phyloP scores from a whole-genome alignment of 148 eudicot species.

The Arbutus unedo region DNA sequence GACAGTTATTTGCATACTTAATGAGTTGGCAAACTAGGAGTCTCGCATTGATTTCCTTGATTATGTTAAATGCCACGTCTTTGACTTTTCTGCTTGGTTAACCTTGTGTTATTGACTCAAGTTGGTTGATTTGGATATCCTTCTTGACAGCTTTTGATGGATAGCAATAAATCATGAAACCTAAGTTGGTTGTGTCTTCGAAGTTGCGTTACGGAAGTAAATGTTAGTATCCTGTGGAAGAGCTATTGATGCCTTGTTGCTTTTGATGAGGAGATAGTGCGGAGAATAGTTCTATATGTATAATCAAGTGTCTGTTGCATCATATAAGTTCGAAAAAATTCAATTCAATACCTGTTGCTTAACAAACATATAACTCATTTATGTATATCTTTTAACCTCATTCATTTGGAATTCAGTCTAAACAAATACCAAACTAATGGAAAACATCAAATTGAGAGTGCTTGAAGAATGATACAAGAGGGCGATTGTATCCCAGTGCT shows the following conservation, averaged over 20 bases:
- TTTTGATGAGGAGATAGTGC: background rate
- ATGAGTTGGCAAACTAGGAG: background rate
- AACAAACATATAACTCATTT: background rate
- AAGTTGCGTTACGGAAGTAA: background rate
- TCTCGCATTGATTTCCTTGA: background rate
- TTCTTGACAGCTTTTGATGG: background rate
- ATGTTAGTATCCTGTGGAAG: background rate
- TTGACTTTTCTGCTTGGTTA: background rate
- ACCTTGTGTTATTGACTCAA: background rate
- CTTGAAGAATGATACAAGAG: background rate
- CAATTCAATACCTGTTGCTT: background rate
- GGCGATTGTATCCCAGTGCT: background rate
- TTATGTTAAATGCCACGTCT: background rate
- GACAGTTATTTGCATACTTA: background rate
- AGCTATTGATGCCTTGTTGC: background rate
- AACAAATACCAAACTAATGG: background rate
- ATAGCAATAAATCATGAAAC: background rate
- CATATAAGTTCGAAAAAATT: background rate
- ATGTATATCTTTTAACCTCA: background rate
- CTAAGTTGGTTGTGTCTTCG: background rate
- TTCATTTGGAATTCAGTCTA: background rate
- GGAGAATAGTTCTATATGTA: background rate
- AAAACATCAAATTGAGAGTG: background rate
- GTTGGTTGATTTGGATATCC: background rate
- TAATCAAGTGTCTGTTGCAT: background rate